These are phyloP conservation scores for Ceratocystis papillata DNA, from an alignment of 2,329 filamentous ascomycete genomes.

Conservation along the genomic window DNA sequence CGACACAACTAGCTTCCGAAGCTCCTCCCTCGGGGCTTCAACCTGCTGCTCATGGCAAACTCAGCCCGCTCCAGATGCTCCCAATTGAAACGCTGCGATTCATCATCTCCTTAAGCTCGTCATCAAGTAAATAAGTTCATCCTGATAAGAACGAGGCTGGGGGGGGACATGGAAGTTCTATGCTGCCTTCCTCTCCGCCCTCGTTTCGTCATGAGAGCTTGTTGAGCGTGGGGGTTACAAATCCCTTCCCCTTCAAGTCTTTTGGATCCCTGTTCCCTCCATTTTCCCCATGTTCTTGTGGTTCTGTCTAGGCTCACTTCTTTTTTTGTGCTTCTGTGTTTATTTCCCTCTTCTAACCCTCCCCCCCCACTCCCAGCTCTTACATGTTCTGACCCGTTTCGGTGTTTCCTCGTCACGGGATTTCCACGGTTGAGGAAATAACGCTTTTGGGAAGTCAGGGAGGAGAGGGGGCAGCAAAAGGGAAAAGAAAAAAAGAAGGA, in stretches of 20 bases:
- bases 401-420: not conserved
- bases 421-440: not conserved
- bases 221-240: slow-evolving; percentile 1
- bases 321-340: slow-evolving; percentile 3
- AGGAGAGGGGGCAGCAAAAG: not conserved
- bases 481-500: no score
- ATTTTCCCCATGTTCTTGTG: not conserved
- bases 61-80: no score
- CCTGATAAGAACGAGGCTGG: not conserved
- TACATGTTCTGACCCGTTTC: not conserved
- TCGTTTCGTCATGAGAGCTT: slow-evolving; percentile 2
- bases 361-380: not conserved
- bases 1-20: not conserved
- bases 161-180: not conserved
- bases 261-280: not conserved
- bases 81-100: not conserved
- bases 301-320: not conserved
- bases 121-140: not conserved
- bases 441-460: not conserved
- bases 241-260: not conserved
- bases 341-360: not conserved
- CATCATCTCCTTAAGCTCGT: no score
- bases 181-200: not conserved
- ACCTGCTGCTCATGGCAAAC: no score
- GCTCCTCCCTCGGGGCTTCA: no score